Evolutionary conservation across 768 basidiomycete species (phyloP).

Genomic region (Rhodotorula graminis): DNA sequence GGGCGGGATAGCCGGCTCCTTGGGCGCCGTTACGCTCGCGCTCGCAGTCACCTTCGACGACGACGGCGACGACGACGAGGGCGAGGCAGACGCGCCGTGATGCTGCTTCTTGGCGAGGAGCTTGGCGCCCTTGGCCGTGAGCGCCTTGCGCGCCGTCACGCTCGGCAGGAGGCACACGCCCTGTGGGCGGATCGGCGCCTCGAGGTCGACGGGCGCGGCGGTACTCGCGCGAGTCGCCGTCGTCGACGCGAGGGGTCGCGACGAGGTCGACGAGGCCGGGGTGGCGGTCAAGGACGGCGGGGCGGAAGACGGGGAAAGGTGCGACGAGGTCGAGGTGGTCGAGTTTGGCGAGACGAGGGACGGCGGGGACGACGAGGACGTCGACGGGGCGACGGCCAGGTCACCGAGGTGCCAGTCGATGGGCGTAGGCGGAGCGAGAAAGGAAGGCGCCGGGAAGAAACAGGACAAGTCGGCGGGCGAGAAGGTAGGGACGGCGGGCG

Average conservation of each 20-base stretch:
- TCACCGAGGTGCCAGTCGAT: background rate
- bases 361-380: background rate
- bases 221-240: background rate
- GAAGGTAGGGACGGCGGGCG: background rate
- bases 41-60: too few relatives aligned
- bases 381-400: background rate
- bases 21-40: too few relatives aligned
- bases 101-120: slow-evolving; percentile 30
- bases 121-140: slow-evolving; percentile 29
- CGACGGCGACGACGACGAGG: too few relatives aligned
- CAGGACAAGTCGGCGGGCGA: background rate
- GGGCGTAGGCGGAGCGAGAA: background rate
- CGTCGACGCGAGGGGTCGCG: background rate
- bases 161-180: slow-evolving; percentile 63
- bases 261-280: background rate
- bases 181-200: slow-evolving; percentile 74
- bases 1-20: slow-evolving; percentile 1
- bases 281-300: background rate
- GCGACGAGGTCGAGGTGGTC: too few relatives aligned
- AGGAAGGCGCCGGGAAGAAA: background rate
- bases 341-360: too few relatives aligned
- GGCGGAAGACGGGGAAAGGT: too few relatives aligned
- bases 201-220: slow-evolving; percentile 53
- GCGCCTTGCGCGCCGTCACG: slow-evolving; percentile 68
- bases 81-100: background rate